Percentiles rank a stretch among this genome's conserved stretches.
Conservation (phyloP, 495 filamentous ascomycete genomes). For the Aspergillus biplanus region DNA sequence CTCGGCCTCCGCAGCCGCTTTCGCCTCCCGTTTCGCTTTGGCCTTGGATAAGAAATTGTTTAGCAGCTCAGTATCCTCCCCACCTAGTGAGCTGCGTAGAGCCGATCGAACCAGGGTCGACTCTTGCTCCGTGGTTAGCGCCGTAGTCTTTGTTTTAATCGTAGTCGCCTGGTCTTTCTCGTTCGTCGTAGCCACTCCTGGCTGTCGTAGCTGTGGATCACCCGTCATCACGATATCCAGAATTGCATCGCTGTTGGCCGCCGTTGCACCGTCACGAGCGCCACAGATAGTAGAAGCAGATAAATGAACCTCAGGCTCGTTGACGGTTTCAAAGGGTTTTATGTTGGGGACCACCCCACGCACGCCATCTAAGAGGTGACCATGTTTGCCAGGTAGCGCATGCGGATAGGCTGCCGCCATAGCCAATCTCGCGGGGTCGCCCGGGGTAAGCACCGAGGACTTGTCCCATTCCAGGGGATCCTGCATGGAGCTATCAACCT, state of each 20-base stretch:
- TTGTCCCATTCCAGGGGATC: constrained; percentile 18
- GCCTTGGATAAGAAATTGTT: constrained; percentile 65
- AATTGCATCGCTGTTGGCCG: constrained; percentile 9
- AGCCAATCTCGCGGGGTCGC: constrained; percentile 16
- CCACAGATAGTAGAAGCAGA: constrained; percentile 1
- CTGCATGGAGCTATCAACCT: constrained; percentile 17
- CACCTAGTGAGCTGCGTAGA: constrained; percentile 47
- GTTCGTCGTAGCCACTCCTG: constrained; percentile 7
- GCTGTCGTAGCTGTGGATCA: constrained; percentile 10
- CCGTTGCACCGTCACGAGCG: constrained; percentile 20
- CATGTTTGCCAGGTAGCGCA: constrained; percentile 27
- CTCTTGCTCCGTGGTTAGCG: constrained; percentile 38
- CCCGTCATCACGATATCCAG: constrained; percentile 17
- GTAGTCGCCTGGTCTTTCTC: constrained; percentile 8
- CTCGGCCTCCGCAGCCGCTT: constrained; percentile 31
- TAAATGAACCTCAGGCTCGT: constrained; percentile 4
- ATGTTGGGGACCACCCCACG: constrained; percentile 21
- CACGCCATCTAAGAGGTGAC: constrained; percentile 10
- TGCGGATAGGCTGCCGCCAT: constrained; percentile 27
- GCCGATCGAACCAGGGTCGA: constrained; percentile 46
- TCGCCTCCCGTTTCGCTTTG: constrained; percentile 61
- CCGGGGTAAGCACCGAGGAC: constrained; percentile 21
- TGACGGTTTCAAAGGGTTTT: constrained; percentile 19
- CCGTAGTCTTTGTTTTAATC: constrained; percentile 18
- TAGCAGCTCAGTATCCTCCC: constrained; percentile 62